Evolutionary conservation across 176 grass and related monocot species (phyloP), one percentile per base, ranked within the genome.

Genomic region (Raddia distichophylla): DNA sequence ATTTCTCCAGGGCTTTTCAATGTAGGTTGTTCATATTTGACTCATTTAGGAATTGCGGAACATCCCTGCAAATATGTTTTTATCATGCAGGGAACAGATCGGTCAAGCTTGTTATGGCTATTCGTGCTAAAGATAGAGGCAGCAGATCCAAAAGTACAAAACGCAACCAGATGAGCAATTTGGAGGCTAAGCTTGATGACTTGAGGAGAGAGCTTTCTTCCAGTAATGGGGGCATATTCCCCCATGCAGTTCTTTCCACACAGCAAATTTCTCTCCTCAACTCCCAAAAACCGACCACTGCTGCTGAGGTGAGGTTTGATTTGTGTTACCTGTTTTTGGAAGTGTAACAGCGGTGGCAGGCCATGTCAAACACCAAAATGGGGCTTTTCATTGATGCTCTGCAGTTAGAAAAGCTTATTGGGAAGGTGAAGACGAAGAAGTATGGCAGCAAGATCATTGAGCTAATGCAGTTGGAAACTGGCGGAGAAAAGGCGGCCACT

Each of bases 381-480:
- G 37, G 54, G 13, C 64, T 69, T 48, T 42, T 52, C 69, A 69
- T 48, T 42, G 52, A 70, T 72, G 76, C 86, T 55, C 54, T 81
- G 58, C 88, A 98, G 95, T 66, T 94, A 20, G 92, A 94, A 82
- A 91, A 89, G 79, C 66, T 93, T 58, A 94, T 97, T 45, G 92
- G 95, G 20, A 98, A 98, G 91, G 77, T 94, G 16, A 98, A 98
- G 86, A 76, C 83, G 0, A 62, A 72, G 15, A 94, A 98, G 88
- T 98, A 98, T 1, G 92, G 95, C 49, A 12, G 13, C 34, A 70
- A 70, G 43, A 94, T 97, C 49, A 71, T 97, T 67, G 79, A 94
- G 67, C 73, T 94, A 19, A 84, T 98, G 78, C 65, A 46, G 49
- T 37, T 77, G 32, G 68, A 84, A 20, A 7, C 48, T 13, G 67